phyloP scores from a whole-genome alignment of 768 basidiomycete genomes.

The Neoboletus brunneissimus region DNA sequence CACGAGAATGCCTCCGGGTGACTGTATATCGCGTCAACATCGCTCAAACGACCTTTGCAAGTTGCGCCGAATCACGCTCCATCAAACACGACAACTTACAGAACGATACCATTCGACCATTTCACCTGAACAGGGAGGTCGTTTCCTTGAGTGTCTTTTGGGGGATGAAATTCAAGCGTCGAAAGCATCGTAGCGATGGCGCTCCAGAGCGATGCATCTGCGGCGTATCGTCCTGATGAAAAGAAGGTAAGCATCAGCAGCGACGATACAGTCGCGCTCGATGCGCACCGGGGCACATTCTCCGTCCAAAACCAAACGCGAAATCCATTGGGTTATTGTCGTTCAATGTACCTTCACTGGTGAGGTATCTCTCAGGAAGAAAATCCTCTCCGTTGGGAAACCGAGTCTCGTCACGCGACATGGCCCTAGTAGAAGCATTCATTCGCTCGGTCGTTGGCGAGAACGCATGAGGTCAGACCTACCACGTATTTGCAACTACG shows the following conservation, averaged over 20 bases:
- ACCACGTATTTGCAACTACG: not conserved
- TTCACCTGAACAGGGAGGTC: not conserved
- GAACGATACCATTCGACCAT: not conserved
- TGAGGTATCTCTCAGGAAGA: slow-evolving; percentile 7
- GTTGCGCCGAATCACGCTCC: not conserved
- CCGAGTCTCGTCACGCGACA: slow-evolving; percentile 7
- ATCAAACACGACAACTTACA: not conserved
- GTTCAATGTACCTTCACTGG: slow-evolving; percentile 1
- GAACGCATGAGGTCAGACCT: not conserved
- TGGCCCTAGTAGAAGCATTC: not conserved
- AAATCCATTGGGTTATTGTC: slow-evolving; percentile 4
- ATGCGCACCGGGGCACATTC: not conserved
- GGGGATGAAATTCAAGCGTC: slow-evolving; percentile 2
- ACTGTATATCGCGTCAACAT: not conserved
- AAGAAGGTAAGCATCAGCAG: not conserved
- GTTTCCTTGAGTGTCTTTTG: not conserved
- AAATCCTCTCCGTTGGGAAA: slow-evolving; percentile 11
- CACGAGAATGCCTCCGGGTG: slow-evolving; percentile 7
- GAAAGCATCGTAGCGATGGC: slow-evolving; percentile 13
- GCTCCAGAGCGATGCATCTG: not conserved
- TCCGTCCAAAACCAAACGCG: slow-evolving; percentile 12
- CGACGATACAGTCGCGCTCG: not conserved
- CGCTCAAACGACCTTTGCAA: not conserved
- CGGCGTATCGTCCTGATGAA: not conserved
- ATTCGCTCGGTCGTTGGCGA: not conserved